These are phyloP conservation scores for Aspergillus jensenii DNA, from an alignment of 2,329 filamentous ascomycete species.

Conservation along the genomic window DNA sequence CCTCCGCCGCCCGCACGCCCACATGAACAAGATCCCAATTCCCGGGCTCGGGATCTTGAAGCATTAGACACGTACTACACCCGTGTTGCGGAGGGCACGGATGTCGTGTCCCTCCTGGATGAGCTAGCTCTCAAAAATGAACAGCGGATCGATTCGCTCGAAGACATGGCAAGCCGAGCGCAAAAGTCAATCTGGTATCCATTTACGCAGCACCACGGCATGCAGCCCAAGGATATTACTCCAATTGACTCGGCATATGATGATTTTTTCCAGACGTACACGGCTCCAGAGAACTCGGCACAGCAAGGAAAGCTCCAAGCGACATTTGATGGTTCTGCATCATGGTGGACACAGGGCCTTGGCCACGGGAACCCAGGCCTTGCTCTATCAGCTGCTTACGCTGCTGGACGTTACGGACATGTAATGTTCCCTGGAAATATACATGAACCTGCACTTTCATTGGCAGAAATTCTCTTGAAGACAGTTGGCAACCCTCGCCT, in stretches of 20 bases:
- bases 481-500: constrained; percentile 65
- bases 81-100: constrained; percentile 39
- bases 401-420: constrained; percentile 80
- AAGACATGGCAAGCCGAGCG: constrained; percentile 62
- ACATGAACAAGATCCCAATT: constrained; percentile 24
- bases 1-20: constrained; percentile 58
- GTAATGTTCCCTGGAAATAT: constrained; percentile 82
- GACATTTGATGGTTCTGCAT: constrained; percentile 80
- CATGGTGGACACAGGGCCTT: constrained; percentile 89
- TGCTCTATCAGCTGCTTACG: constrained; percentile 73
- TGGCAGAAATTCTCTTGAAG: constrained; percentile 65
- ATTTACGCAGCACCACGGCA: constrained; percentile 74
- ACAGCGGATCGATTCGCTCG: constrained; percentile 58
- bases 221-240: constrained; percentile 63
- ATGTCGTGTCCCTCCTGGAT: constrained; percentile 49
- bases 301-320: constrained; percentile 52
- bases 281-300: constrained; percentile 22
- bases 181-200: constrained; percentile 76
- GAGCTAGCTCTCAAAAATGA: constrained; percentile 56
- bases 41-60: constrained; percentile 50
- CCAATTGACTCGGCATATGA: constrained; percentile 79
- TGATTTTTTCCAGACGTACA: constrained; percentile 70
- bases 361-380: constrained; percentile 74
- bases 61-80: constrained; percentile 67
- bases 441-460: constrained; percentile 71